phyloP scores from a whole-genome alignment of 2,329 filamentous ascomycete genomes.

The Zymoseptoria crescenta region DNA sequence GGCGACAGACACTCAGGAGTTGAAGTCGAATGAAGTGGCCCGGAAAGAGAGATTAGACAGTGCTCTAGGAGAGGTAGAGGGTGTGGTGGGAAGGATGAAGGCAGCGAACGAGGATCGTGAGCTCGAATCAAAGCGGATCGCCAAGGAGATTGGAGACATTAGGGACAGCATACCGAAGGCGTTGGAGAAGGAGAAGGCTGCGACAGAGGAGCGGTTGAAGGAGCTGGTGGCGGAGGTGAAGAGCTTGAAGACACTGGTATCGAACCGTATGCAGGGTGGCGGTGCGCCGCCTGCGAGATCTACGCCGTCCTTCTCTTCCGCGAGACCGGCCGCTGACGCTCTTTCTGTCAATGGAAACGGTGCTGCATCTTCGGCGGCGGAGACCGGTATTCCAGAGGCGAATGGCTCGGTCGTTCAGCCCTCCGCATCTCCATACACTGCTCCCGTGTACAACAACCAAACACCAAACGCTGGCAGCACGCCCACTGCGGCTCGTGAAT shows the following conservation, averaged over 20 bases:
- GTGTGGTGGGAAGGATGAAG: slow-evolving; percentile 73
- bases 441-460: neutral
- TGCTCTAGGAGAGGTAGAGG: slow-evolving; percentile 76
- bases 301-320: slow-evolving; percentile 17
- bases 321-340: slow-evolving; percentile 14
- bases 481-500: slow-evolving; percentile 9
- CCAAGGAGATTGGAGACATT: slow-evolving; percentile 75
- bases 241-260: slow-evolving; percentile 82
- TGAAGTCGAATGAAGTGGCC: slow-evolving; percentile 80
- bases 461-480: slow-evolving; percentile 6
- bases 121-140: slow-evolving; percentile 77
- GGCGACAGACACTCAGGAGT: slow-evolving; percentile 74
- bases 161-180: slow-evolving; percentile 83
- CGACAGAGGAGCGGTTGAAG: slow-evolving; percentile 69
- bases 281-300: slow-evolving; percentile 10
- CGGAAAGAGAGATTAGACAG: slow-evolving; percentile 76
- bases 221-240: slow-evolving; percentile 83
- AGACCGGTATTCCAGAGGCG: slow-evolving; percentile 13
- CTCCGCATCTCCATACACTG: neutral
- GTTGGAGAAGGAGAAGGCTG: slow-evolving; percentile 77
- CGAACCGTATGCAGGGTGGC: slow-evolving; percentile 47
- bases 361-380: slow-evolving; percentile 1
- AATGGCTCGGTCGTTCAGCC: slow-evolving; percentile 7
- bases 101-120: slow-evolving; percentile 72
- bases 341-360: slow-evolving; percentile 12